These are phyloP conservation scores for Saururus chinensis DNA, from an alignment of 164 flowering plant species.

Conservation along the genomic window DNA sequence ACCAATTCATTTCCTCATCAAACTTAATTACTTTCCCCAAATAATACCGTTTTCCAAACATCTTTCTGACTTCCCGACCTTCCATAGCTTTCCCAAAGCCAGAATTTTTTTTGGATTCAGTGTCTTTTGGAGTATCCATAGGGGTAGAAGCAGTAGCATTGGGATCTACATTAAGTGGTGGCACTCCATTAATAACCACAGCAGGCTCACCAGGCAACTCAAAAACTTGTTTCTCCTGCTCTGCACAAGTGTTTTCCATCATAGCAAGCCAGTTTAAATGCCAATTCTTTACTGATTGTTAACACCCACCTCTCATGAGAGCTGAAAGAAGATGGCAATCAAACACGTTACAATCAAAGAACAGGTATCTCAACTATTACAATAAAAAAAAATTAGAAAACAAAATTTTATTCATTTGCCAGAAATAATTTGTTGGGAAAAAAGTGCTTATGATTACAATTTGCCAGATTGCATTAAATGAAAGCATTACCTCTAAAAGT, in stretches of 20 bases:
- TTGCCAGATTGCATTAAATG: too few species aligned
- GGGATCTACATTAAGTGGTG: slow-evolving; percentile 20
- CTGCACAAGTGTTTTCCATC: neutral
- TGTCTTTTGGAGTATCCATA: slow-evolving; percentile 6
- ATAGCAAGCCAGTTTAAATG: neutral
- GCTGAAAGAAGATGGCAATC: too few species aligned
- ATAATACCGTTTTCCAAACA: slow-evolving; percentile 42
- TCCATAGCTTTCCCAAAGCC: slow-evolving; percentile 65
- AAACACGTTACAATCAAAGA: too few species aligned
- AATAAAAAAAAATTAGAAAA: too few species aligned
- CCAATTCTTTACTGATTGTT: neutral
- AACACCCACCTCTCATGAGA: too few species aligned
- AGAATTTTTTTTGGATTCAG: slow-evolving; percentile 8
- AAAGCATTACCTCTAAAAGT: too few species aligned
- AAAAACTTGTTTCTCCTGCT: slow-evolving; percentile 14
- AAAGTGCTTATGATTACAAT: too few species aligned
- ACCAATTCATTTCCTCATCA: slow-evolving; percentile 75
- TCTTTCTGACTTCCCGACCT: slow-evolving; percentile 67
- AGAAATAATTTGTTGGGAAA: too few species aligned
- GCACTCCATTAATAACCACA: slow-evolving; percentile 60
- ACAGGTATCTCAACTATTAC: too few species aligned
- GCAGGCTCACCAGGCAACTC: slow-evolving; percentile 73
- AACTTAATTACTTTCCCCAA: slow-evolving; percentile 45
- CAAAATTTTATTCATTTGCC: too few species aligned
- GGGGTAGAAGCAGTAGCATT: slow-evolving; percentile 5